phyloP scores from a whole-genome alignment of 2,329 filamentous ascomycete species.

The Microdochium nivale region DNA sequence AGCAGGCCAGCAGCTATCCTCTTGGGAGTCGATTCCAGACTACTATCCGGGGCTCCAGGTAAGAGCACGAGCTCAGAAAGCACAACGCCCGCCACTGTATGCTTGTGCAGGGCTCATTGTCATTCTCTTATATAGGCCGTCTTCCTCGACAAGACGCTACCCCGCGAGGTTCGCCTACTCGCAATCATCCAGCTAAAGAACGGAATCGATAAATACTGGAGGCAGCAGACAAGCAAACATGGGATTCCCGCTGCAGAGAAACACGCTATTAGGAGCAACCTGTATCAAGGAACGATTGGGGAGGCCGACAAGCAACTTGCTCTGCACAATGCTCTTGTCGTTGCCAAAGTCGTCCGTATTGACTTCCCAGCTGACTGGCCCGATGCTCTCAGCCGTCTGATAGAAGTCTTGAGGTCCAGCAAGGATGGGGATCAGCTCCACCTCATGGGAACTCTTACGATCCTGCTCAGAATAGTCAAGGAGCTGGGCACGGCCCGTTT shows the following conservation, averaged over 20 bases:
- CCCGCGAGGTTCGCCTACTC: slow-evolving; percentile 73
- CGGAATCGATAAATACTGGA: slow-evolving; percentile 92
- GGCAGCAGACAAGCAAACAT: slow-evolving; percentile 51
- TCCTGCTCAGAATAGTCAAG: slow-evolving; percentile 81
- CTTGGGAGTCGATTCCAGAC: slow-evolving; percentile 59
- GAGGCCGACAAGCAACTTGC: slow-evolving; percentile 71
- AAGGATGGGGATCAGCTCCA: slow-evolving; percentile 52
- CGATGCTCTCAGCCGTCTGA: slow-evolving; percentile 49
- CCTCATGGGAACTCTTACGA: slow-evolving; percentile 63
- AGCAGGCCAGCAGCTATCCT: slow-evolving; percentile 59
- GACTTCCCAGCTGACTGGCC: slow-evolving; percentile 88
- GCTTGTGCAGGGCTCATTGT: slow-evolving; percentile 3
- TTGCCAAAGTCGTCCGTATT: slow-evolving; percentile 80
- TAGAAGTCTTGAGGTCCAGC: slow-evolving; percentile 54
- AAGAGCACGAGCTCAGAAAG: slow-evolving; percentile 8
- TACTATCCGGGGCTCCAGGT: slow-evolving; percentile 66
- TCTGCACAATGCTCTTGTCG: slow-evolving; percentile 78
- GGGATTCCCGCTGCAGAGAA: slow-evolving; percentile 71
- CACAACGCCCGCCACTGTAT: not conserved
- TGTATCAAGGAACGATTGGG: slow-evolving; percentile 68
- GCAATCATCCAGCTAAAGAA: slow-evolving; percentile 94
- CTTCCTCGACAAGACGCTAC: slow-evolving; percentile 72
- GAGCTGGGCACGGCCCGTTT: slow-evolving; percentile 78
- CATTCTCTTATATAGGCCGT: slow-evolving; percentile 45
- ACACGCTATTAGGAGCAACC: slow-evolving; percentile 60